Percentiles rank a stretch among this genome's conserved stretches.
Evolutionary conservation across 805 yeast species (phyloP).

Genomic region (Yarrowia osloensis): DNA sequence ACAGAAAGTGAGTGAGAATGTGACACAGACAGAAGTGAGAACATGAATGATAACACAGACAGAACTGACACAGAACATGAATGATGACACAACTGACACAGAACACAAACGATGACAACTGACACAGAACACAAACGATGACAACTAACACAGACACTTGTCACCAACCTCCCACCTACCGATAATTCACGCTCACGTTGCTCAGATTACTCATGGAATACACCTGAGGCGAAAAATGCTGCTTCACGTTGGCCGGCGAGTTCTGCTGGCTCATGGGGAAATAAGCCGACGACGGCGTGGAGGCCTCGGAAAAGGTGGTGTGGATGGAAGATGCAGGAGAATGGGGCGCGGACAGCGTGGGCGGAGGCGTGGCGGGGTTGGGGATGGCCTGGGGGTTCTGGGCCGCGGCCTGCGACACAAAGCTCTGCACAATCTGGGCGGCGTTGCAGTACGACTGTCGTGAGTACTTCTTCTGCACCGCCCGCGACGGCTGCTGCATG

Average conservation of each 20-base stretch:
- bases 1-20: no score
- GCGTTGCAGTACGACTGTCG: slow-evolving; percentile 40
- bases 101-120: no score
- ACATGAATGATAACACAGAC: no score
- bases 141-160: no score
- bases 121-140: no score
- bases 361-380: slow-evolving; percentile 37
- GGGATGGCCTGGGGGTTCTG: slow-evolving; percentile 31
- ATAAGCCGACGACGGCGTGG: slow-evolving; percentile 28
- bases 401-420: slow-evolving; percentile 33
- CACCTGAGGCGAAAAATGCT: slow-evolving; percentile 25
- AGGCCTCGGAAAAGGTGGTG: slow-evolving; percentile 28
- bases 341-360: slow-evolving; percentile 32
- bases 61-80: no score
- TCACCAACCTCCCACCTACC: no score
- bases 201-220: slow-evolving; percentile 19
- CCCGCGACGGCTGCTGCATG: slow-evolving; percentile 43
- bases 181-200: neutral
- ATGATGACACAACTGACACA: no score
- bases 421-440: slow-evolving; percentile 41
- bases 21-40: no score
- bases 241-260: slow-evolving; percentile 22
- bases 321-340: slow-evolving; percentile 22
- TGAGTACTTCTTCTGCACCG: slow-evolving; percentile 46
- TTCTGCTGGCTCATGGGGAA: slow-evolving; percentile 9